A percentile compares a stretch with the other conserved stretches of the same genome.
Evolutionary conservation across 306 rosid species (phyloP).

Genomic region (Glycine latifolia): DNA sequence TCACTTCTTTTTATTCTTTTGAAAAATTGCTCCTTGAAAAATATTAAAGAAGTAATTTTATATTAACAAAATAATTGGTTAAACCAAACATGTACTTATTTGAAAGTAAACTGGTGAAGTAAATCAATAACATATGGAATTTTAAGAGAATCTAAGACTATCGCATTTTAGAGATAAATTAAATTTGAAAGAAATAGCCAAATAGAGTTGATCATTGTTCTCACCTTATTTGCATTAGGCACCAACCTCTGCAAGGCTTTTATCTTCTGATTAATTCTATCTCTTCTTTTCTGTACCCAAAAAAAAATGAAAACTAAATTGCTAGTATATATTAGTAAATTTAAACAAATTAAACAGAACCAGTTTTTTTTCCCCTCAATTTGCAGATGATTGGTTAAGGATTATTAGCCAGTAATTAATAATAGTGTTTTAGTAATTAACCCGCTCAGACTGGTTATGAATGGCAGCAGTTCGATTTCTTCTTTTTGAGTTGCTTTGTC

Average conservation of each 20-base stretch:
- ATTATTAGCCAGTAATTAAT: background rate
- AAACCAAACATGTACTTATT: too few species aligned
- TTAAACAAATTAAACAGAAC: background rate
- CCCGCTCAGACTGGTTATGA: constrained; percentile 74
- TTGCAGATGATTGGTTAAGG: background rate
- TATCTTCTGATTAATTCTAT: constrained; percentile 68
- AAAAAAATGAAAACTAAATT: background rate
- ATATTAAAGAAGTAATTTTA: too few species aligned
- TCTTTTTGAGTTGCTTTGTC: constrained; percentile 51
- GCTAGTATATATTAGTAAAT: background rate
- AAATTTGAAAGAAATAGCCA: constrained; percentile 1
- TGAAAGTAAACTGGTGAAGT: too few species aligned
- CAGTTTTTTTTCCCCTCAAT: background rate
- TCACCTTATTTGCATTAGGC: constrained; percentile 71
- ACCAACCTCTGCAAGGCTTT: constrained; percentile 71
- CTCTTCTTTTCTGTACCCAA: constrained; percentile 59
- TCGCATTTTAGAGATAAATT: background rate
- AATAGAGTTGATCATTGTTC: background rate
- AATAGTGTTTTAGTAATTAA: constrained; percentile 20
- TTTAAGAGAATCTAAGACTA: background rate
- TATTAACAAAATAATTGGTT: too few species aligned
- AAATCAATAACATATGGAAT: too few species aligned
- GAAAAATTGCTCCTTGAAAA: too few species aligned
- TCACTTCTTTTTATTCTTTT: too few species aligned
- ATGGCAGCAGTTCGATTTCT: constrained; percentile 57